These are phyloP conservation scores for Gelatoporia subvermispora DNA, from an alignment of 768 basidiomycete species.

Conservation along the genomic window DNA sequence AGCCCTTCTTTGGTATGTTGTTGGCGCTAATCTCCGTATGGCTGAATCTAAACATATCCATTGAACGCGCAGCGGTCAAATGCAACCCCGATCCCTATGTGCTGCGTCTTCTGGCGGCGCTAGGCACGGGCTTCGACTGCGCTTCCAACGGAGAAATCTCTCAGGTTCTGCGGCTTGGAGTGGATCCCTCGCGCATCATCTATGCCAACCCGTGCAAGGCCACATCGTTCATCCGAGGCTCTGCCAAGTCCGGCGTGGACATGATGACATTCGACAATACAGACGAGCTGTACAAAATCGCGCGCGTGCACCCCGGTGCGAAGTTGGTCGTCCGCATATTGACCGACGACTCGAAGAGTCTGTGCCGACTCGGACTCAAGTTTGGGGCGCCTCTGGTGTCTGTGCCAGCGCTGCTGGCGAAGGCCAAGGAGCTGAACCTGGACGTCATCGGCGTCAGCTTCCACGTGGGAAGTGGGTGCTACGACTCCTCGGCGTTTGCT, in stretches of 20 bases:
- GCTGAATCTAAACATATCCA: slow-evolving; percentile 13
- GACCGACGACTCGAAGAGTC: slow-evolving; percentile 94
- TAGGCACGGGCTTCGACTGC: slow-evolving; percentile 95
- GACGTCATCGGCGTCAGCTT: slow-evolving; percentile 94
- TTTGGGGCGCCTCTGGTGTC: slow-evolving; percentile 87
- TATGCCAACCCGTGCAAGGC: slow-evolving; percentile 99
- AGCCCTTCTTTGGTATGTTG: slow-evolving; percentile 86
- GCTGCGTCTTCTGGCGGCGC: slow-evolving; percentile 80
- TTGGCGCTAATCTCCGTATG: background rate
- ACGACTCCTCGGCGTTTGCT: slow-evolving; percentile 83
- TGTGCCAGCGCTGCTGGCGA: slow-evolving; percentile 74
- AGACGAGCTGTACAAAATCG: slow-evolving; percentile 93
- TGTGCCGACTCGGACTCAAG: slow-evolving; percentile 92
- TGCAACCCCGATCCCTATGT: slow-evolving; percentile 98
- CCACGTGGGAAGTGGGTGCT: slow-evolving; percentile 97
- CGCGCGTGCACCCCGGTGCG: slow-evolving; percentile 72
- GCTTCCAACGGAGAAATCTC: slow-evolving; percentile 93
- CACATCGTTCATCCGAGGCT: slow-evolving; percentile 83
- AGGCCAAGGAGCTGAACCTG: slow-evolving; percentile 72
- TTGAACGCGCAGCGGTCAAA: slow-evolving; percentile 68
- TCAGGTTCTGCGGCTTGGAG: slow-evolving; percentile 66
- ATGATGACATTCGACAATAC: slow-evolving; percentile 98
- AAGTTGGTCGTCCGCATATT: slow-evolving; percentile 91
- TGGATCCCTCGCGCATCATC: slow-evolving; percentile 80
- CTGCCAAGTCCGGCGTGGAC: slow-evolving; percentile 74